phyloP scores from a whole-genome alignment of 2,329 filamentous ascomycete species.

The Cytospora schulzeri region DNA sequence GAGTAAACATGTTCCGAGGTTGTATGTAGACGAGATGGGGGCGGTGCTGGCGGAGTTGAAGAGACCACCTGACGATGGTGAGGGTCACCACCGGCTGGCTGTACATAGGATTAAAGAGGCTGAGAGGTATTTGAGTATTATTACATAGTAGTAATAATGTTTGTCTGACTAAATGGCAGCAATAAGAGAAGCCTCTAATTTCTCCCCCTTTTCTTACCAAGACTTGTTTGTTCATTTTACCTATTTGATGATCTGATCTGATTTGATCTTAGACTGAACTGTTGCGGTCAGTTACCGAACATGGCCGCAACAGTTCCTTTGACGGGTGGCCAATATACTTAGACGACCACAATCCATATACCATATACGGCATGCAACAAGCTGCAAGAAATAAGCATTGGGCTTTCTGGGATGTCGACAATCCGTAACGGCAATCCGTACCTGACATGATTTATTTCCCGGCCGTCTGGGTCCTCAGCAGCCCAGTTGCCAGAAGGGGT shows the following conservation, averaged over 20 bases:
- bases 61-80: slow-evolving; percentile 35
- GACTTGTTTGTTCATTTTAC: neutral
- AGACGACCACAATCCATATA: too few species aligned
- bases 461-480: slow-evolving; percentile 3
- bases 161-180: too few species aligned
- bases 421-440: neutral
- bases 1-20: slow-evolving; percentile 37
- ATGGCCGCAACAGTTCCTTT: neutral
- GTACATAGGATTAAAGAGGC: slow-evolving; percentile 28
- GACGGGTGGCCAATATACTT: neutral
- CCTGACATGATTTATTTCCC: slow-evolving; percentile 4
- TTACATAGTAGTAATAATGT: neutral
- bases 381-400: neutral
- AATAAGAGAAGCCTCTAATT: neutral
- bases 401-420: too few species aligned
- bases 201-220: neutral
- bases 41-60: slow-evolving; percentile 35
- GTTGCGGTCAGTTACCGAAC: neutral
- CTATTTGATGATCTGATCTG: neutral
- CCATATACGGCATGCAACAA: neutral
- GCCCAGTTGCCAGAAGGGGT: neutral
- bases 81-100: slow-evolving; percentile 36
- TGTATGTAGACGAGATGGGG: slow-evolving; percentile 32
- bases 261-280: neutral
- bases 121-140: neutral